Evolutionary conservation across 2,329 filamentous ascomycete genomes (phyloP), one percentile per base, ranked within the genome.

Genomic region (Apiospora saccharicola): DNA sequence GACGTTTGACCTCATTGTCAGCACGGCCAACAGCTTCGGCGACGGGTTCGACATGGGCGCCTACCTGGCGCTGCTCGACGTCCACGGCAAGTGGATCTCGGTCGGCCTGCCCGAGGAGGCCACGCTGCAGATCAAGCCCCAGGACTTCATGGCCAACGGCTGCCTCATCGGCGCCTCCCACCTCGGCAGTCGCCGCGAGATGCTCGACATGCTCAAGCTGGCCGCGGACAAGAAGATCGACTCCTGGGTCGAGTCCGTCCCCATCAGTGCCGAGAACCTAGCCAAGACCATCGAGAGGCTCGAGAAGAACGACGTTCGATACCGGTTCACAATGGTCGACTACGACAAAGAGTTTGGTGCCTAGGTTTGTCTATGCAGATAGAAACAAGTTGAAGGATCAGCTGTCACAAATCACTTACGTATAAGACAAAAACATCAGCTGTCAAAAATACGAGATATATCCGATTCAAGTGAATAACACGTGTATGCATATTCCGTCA

Each of bases 51-150:
- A 94, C 79, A 84, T 94, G 44, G 82, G 83, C 70, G 88, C 91
- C 75, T 97, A 96, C 85, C 89, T 97, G 78, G 90, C 89, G 74
- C 89, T 95, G 78, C 88, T 97, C 80, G 94, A 96, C 83, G 91
- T 96, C 72, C 93, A 95, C 84, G 93, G 92, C 72, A 89, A 88
- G 79, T 96, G 93, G 90, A 90, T 96, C 81, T 93, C 89, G 78
- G 93, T 96, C 71, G 94, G 93, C 57, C 86, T 96, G 79, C 94
- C 94, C 3, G 93, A 95, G 80, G 92, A 94, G 74, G 90, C 92
- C 64, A 90, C 94, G 14, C 90, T 93, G 72, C 83, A 86, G 71
- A 87, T 96, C 76, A 91, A 90, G 83, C 91, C 93, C 69, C 92
- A 95, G 85, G 90, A 90, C 79, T 92, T 97, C 78, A 87, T 94